These are phyloP conservation scores for Echeveria elegans DNA, from an alignment of 164 flowering plant species.

Conservation along the genomic window DNA sequence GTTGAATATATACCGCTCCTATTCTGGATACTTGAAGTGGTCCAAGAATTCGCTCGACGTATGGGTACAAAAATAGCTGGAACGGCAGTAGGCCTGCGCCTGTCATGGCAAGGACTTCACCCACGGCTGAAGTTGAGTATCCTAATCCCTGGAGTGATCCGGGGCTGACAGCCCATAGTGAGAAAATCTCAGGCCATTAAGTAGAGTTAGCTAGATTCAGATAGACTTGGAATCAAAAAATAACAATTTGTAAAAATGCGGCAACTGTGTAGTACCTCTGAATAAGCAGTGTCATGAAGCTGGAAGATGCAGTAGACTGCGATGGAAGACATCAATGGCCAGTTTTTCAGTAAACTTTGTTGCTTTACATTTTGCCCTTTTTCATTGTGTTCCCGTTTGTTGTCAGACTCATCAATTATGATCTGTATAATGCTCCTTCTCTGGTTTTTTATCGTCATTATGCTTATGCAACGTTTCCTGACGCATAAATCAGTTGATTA, in stretches of 20 bases:
- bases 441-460: constrained; percentile 12
- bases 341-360: constrained; percentile 32
- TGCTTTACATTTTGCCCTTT: neutral
- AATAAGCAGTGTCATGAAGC: constrained; percentile 57
- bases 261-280: constrained; percentile 29
- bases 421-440: constrained; percentile 13
- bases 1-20: constrained; percentile 30
- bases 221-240: neutral
- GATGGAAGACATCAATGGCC: constrained; percentile 55
- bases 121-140: neutral
- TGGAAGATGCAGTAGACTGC: constrained; percentile 45
- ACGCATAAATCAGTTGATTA: neutral
- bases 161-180: constrained; percentile 6
- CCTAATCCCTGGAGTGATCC: neutral
- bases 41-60: constrained; percentile 36
- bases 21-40: constrained; percentile 35
- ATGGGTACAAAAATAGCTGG: constrained; percentile 5
- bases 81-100: constrained; percentile 5
- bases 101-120: constrained; percentile 2
- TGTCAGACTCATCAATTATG: constrained; percentile 9
- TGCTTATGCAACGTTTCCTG: constrained; percentile 68
- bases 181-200: constrained; percentile 1
- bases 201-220: neutral
- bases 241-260: neutral
- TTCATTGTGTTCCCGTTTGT: neutral